A percentile compares a stretch with the other conserved stretches of the same genome.
Evolutionary conservation across 148 eudicot species (phyloP).

Genomic region (Heliamphora exappendiculata): DNA sequence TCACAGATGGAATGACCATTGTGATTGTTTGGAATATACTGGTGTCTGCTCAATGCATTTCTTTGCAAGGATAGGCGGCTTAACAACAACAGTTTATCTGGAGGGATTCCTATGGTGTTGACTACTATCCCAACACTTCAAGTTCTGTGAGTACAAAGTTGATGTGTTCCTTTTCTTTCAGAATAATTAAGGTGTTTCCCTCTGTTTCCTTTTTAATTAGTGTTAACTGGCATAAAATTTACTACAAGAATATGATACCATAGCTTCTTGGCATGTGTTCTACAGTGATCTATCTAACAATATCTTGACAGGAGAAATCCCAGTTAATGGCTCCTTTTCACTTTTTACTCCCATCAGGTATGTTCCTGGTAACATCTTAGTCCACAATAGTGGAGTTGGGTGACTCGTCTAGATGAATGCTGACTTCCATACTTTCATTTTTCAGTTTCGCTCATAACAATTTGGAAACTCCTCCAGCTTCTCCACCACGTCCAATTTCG

Average conservation of each 20-base stretch:
- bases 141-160: constrained; percentile 64
- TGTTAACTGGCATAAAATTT: background rate
- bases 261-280: constrained; percentile 10
- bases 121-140: constrained; percentile 48
- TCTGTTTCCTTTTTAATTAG: background rate
- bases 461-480: constrained; percentile 24
- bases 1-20: background rate
- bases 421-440: constrained; percentile 12
- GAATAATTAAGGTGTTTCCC: background rate
- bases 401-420: constrained; percentile 5
- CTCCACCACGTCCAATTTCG: constrained; percentile 37
- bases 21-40: constrained; percentile 9
- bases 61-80: constrained; percentile 62
- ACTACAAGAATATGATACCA: background rate
- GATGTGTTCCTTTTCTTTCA: background rate
- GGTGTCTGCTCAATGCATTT: constrained; percentile 18
- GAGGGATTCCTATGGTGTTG: constrained; percentile 52
- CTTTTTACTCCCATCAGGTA: constrained; percentile 79
- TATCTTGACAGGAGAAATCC: constrained; percentile 44
- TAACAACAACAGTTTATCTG: constrained; percentile 68
- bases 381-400: background rate
- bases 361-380: constrained; percentile 9
- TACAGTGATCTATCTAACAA: constrained; percentile 80
- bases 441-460: constrained; percentile 67
- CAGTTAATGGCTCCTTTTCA: constrained; percentile 74